These are phyloP conservation scores for Colletotrichum chlorophyti DNA, from an alignment of 2,329 filamentous ascomycete species.

Conservation along the genomic window DNA sequence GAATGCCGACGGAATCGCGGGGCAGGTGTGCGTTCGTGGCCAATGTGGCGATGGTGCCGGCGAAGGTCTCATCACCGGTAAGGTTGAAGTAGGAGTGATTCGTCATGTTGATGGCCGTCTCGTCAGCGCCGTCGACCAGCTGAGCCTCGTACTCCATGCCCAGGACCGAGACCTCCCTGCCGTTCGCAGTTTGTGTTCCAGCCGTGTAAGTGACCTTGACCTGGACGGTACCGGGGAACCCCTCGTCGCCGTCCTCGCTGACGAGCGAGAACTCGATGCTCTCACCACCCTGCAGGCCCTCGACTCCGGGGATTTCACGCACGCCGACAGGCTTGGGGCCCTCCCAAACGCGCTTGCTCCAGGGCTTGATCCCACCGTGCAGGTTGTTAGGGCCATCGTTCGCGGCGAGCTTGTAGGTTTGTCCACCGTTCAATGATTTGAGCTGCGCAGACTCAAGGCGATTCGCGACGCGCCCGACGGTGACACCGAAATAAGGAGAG, in stretches of 20 bases:
- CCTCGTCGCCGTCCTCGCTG: conserved; percentile 85
- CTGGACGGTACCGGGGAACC: conserved; percentile 86
- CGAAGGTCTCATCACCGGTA: conserved; percentile 56
- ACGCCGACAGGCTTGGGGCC: conserved; percentile 70
- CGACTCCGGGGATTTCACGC: conserved; percentile 55
- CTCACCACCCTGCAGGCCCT: conserved; percentile 65
- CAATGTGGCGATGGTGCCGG: conserved; percentile 71
- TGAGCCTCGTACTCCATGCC: conserved; percentile 91
- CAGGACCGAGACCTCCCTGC: conserved; percentile 72
- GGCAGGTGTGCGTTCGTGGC: conserved; percentile 72
- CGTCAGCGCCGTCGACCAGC: conserved; percentile 76
- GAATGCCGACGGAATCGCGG: conserved; percentile 76
- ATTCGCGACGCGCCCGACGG: conserved; percentile 87
- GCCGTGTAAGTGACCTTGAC: conserved; percentile 80
- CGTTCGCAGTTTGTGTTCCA: conserved; percentile 68
- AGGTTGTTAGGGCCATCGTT: conserved; percentile 83
- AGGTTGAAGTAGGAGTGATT: conserved; percentile 90
- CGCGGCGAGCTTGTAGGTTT: conserved; percentile 71
- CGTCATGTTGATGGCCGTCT: conserved; percentile 91
- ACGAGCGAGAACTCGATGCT: conserved; percentile 69
- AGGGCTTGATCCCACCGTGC: conserved; percentile 76
- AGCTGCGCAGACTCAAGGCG: conserved; percentile 78
- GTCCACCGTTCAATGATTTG: conserved; percentile 71
- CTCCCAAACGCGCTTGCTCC: conserved; percentile 81
- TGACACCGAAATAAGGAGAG: conserved; percentile 86